A percentile compares a stretch with the other conserved stretches of the same genome.
Conservation (phyloP, 116 monocot genomes). For the Thalassia testudinum region DNA sequence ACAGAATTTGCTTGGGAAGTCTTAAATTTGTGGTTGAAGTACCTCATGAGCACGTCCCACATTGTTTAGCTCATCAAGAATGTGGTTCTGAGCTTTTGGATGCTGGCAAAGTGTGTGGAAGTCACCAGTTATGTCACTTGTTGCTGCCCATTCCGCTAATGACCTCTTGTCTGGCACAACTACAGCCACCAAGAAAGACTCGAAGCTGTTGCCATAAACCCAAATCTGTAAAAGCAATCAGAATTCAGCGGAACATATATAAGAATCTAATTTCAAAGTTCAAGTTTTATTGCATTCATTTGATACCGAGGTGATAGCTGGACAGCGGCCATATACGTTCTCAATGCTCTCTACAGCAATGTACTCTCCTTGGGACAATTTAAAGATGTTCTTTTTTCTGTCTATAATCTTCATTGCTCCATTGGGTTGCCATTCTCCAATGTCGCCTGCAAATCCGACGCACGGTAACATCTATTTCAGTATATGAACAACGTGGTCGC, state of each 20-base stretch:
- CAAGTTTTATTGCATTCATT: too few species aligned
- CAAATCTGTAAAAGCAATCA: constrained; percentile 51
- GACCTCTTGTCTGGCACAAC: constrained; percentile 67
- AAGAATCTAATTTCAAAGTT: too few species aligned
- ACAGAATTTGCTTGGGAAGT: neutral
- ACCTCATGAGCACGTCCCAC: constrained; percentile 48
- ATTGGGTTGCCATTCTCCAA: constrained; percentile 89
- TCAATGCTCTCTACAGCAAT: constrained; percentile 81
- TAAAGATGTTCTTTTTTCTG: constrained; percentile 96
- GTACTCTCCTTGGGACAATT: constrained; percentile 94
- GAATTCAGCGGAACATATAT: too few species aligned
- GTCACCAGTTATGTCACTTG: constrained; percentile 23
- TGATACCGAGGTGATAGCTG: constrained; percentile 45
- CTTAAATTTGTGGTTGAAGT: neutral
- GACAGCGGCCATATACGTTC: constrained; percentile 46
- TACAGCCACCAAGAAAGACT: constrained; percentile 75
- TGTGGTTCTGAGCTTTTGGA: constrained; percentile 37
- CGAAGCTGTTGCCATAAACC: constrained; percentile 92
- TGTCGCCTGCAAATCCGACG: constrained; percentile 43
- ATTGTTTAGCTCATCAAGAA: constrained; percentile 65
- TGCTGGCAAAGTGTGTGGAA: constrained; percentile 62
- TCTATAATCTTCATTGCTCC: constrained; percentile 97
- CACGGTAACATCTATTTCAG: neutral
- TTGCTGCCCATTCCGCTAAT: constrained; percentile 75
- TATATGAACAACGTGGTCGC: neutral